Conservation (phyloP, 2,329 filamentous ascomycete species). For the Leptographium lundbergii region DNA sequence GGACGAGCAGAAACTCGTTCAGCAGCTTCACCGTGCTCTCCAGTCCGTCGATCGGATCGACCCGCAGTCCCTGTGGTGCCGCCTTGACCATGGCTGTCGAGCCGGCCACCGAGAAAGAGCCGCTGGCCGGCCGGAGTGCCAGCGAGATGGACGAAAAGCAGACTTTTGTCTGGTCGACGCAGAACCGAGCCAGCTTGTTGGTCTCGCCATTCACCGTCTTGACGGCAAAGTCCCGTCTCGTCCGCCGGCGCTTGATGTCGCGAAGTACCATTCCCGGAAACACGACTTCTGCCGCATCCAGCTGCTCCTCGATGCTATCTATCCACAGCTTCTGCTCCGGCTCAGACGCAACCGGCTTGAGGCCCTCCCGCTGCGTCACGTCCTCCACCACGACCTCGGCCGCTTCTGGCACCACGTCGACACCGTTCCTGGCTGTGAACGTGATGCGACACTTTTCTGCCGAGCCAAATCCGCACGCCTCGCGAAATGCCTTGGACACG, state of each 20-base stretch:
- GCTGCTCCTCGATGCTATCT: slow-evolving; percentile 18
- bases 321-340: slow-evolving; percentile 25
- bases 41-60: slow-evolving; percentile 55
- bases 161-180: slow-evolving; percentile 18
- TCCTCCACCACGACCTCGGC: slow-evolving; percentile 49
- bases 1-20: slow-evolving; percentile 45
- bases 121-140: background rate
- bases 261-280: slow-evolving; percentile 61
- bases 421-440: slow-evolving; percentile 25
- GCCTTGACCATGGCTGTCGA: slow-evolving; percentile 1
- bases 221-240: slow-evolving; percentile 48
- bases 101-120: background rate
- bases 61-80: slow-evolving; percentile 15
- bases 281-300: slow-evolving; percentile 46
- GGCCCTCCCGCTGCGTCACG: slow-evolving; percentile 27
- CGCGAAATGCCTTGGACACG: slow-evolving; percentile 61
- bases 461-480: slow-evolving; percentile 58
- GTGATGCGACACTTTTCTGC: slow-evolving; percentile 51
- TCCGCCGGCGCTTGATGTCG: slow-evolving; percentile 40
- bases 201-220: slow-evolving; percentile 40
- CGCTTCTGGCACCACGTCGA: slow-evolving; percentile 37
- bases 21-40: slow-evolving; percentile 49
- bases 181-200: slow-evolving; percentile 31
- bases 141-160: slow-evolving; percentile 23
- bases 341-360: slow-evolving; percentile 12